phyloP scores from a whole-genome alignment of 805 yeast genomes.

The Wickerhamiella cacticola region DNA sequence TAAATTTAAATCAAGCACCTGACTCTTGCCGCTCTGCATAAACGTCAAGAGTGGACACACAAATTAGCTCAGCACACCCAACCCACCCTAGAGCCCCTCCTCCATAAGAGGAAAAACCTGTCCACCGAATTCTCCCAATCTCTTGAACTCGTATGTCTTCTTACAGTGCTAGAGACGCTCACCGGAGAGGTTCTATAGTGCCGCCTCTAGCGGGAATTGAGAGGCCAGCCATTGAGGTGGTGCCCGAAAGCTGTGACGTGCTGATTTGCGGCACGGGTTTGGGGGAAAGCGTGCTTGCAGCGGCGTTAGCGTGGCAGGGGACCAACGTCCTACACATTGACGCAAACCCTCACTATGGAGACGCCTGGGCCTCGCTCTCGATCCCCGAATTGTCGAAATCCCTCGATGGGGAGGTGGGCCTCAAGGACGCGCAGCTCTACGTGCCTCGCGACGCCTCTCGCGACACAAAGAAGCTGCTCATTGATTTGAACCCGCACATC shows the following conservation, averaged over 20 bases:
- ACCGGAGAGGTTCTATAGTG: constrained; percentile 30
- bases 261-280: constrained; percentile 88
- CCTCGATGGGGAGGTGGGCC: constrained; percentile 10
- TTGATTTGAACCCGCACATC: constrained; percentile 77
- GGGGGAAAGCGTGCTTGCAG: constrained; percentile 77
- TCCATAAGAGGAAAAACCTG: neutral
- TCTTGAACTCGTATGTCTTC: constrained; percentile 27
- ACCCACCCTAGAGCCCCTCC: too few species aligned
- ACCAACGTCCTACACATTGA: constrained; percentile 87
- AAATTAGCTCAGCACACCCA: constrained; percentile 3
- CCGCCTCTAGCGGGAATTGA: constrained; percentile 33
- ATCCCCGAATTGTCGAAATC: constrained; percentile 62
- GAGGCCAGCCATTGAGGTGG: constrained; percentile 23
- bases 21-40: too few species aligned
- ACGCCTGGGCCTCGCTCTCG: constrained; percentile 70
- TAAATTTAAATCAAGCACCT: too few species aligned
- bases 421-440: constrained; percentile 65
- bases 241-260: constrained; percentile 68
- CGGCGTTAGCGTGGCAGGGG: constrained; percentile 97
- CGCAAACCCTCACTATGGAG: constrained; percentile 76
- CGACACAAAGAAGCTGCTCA: constrained; percentile 46
- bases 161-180: constrained; percentile 30
- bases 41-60: too few species aligned
- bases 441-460: constrained; percentile 54
- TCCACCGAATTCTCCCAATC: neutral